phyloP scores from a whole-genome alignment of 108 stramenopile genomes.

The Cyclotella choctawhatcheeana region DNA sequence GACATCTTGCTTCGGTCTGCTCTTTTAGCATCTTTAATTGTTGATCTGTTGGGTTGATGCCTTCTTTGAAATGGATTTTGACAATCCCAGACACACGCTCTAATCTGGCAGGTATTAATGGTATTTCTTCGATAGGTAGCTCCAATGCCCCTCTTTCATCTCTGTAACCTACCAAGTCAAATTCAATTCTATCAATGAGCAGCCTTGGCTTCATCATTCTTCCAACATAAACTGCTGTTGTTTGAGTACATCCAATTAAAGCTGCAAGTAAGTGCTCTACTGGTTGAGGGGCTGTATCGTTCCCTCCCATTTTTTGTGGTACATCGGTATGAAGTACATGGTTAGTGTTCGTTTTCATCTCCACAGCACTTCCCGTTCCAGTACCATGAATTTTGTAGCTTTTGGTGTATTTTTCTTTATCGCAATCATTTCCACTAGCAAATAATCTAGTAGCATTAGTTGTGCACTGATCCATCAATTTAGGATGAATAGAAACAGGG shows the following conservation, averaged over 20 bases:
- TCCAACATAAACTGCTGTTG: conserved; percentile 81
- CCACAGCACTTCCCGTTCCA: conserved; percentile 46
- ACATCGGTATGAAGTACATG: conserved; percentile 74
- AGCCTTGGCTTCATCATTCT: conserved; percentile 65
- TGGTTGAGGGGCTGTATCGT: conserved; percentile 74
- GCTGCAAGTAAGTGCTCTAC: conserved; percentile 78
- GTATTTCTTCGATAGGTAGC: conserved; percentile 60
- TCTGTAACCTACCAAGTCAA: conserved; percentile 59
- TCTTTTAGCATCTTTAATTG: conserved; percentile 58
- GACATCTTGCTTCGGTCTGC: conserved; percentile 82
- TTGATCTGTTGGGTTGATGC: conserved; percentile 24
- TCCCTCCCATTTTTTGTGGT: conserved; percentile 79
- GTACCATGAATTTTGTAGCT: conserved; percentile 54
- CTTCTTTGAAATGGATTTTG: conserved; percentile 43
- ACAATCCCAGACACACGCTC: conserved; percentile 54
- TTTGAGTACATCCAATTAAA: conserved; percentile 81
- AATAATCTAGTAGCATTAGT: neutral
- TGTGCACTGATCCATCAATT: neutral
- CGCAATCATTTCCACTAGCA: neutral
- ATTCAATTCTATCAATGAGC: conserved; percentile 61
- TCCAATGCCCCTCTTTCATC: conserved; percentile 77
- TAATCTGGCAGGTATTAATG: conserved; percentile 59
- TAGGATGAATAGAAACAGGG: too few relatives aligned
- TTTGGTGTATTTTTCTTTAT: conserved; percentile 32
- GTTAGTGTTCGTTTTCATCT: conserved; percentile 61